phyloP scores from a whole-genome alignment of 2,329 filamentous ascomycete species.

The Fusarium gaditjirri region DNA sequence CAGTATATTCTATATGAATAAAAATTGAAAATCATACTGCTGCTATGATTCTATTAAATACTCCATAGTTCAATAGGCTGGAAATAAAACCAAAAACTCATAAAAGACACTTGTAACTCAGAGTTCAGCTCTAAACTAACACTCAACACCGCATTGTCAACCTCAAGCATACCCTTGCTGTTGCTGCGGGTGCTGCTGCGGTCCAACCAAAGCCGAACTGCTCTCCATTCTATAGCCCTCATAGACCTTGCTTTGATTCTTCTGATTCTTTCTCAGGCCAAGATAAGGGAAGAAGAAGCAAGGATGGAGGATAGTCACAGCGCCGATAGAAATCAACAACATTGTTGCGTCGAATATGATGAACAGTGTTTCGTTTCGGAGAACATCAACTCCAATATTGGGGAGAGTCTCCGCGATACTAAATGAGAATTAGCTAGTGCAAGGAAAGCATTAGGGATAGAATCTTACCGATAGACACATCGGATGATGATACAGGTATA shows the following conservation, averaged over 20 bases:
- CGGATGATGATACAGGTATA: slow-evolving; percentile 33
- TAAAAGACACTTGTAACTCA: not conserved
- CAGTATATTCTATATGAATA: not conserved
- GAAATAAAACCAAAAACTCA: not conserved
- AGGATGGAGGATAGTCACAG: slow-evolving; percentile 26
- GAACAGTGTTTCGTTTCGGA: slow-evolving; percentile 33
- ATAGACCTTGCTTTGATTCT: slow-evolving; percentile 16
- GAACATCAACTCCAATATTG: slow-evolving; percentile 7
- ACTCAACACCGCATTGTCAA: not conserved
- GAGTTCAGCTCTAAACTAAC: not conserved
- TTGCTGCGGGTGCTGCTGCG: not conserved
- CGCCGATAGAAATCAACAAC: slow-evolving; percentile 25
- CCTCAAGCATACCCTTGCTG: not conserved
- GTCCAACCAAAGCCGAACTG: slow-evolving; percentile 6
- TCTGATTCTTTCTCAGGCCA: slow-evolving; percentile 11
- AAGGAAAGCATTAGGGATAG: fast-evolving
- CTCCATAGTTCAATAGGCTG: not conserved
- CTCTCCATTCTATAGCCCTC: slow-evolving; percentile 15
- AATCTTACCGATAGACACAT: slow-evolving; percentile 29
- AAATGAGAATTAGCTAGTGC: not conserved
- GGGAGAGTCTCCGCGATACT: slow-evolving; percentile 33
- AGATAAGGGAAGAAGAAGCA: slow-evolving; percentile 29
- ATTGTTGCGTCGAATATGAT: slow-evolving; percentile 23
- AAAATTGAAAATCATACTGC: not conserved
- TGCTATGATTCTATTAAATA: too few relatives aligned